Evolutionary conservation across 1,284 basidiomycete genomes (phyloP).

Genomic region (Leccinum pachyderme): DNA sequence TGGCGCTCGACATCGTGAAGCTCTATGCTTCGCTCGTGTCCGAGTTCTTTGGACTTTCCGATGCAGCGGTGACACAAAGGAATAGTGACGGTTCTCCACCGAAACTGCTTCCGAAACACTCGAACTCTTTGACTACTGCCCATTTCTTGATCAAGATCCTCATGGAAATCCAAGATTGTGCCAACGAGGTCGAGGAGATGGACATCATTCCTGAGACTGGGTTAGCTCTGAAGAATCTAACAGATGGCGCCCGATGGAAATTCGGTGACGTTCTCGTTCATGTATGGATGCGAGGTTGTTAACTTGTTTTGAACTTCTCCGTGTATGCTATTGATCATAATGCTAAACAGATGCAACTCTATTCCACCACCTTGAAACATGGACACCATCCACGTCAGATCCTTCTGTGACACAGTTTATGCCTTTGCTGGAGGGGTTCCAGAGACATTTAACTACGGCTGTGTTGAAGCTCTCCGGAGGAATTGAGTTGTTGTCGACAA

Average conservation of each 20-base stretch:
- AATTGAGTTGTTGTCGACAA: slow-evolving; percentile 52
- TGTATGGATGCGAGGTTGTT: slow-evolving; percentile 80
- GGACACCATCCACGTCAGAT: slow-evolving; percentile 64
- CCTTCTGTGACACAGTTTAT: slow-evolving; percentile 67
- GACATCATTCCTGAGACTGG: slow-evolving; percentile 79
- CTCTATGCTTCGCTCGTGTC: slow-evolving; percentile 86
- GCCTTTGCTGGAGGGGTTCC: slow-evolving; percentile 77
- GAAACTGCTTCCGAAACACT: slow-evolving; percentile 70
- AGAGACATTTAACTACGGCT: slow-evolving; percentile 76
- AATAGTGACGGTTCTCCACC: slow-evolving; percentile 36
- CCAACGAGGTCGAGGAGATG: slow-evolving; percentile 78
- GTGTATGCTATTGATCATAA: slow-evolving; percentile 5
- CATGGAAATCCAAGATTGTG: slow-evolving; percentile 82
- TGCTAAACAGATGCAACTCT: slow-evolving; percentile 74
- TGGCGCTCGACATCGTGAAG: slow-evolving; percentile 90
- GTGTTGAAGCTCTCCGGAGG: slow-evolving; percentile 86
- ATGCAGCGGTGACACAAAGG: slow-evolving; percentile 58
- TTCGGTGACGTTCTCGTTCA: slow-evolving; percentile 82
- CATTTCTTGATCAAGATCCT: slow-evolving; percentile 81
- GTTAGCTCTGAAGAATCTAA: slow-evolving; percentile 65
- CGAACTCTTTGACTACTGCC: slow-evolving; percentile 81
- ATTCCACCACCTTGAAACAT: slow-evolving; percentile 86
- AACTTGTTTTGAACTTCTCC: neutral
- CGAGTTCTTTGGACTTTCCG: slow-evolving; percentile 87
- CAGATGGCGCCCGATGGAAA: slow-evolving; percentile 85